These are phyloP conservation scores for Paracorniculantispora psalliotae DNA, from an alignment of 2,329 filamentous ascomycete species.

Conservation along the genomic window DNA sequence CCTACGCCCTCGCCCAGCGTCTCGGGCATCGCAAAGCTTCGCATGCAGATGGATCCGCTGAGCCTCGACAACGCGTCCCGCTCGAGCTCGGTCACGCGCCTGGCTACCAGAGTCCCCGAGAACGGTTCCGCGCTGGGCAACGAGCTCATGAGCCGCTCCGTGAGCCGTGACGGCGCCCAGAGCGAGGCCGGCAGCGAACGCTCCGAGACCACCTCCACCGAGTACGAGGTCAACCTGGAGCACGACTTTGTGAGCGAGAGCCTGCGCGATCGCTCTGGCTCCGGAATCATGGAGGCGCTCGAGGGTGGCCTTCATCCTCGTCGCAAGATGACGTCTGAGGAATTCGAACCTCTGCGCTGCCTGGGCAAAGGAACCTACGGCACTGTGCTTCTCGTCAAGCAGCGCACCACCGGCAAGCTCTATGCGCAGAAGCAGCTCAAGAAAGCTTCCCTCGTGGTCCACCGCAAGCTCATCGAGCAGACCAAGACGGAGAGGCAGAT, in stretches of 20 bases:
- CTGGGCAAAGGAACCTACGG: conserved; percentile 96
- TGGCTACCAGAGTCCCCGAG: conserved; percentile 35
- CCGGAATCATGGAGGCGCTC: conserved; percentile 36
- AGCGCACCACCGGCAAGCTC: conserved; percentile 77
- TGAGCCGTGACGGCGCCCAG: conserved; percentile 51
- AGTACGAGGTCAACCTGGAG: conserved; percentile 81
- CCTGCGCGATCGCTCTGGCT: conserved; percentile 35
- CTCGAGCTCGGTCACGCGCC: conserved; percentile 51
- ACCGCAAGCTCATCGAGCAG: conserved; percentile 94
- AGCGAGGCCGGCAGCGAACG: conserved; percentile 51
- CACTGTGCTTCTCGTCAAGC: conserved; percentile 89
- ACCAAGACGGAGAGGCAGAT: conserved; percentile 96
- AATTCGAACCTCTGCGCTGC: conserved; percentile 87
- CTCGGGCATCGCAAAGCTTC: conserved; percentile 77
- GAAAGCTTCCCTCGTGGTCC: conserved; percentile 90
- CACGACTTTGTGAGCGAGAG: conserved; percentile 76
- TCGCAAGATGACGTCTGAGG: conserved; percentile 84
- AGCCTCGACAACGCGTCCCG: conserved; percentile 57
- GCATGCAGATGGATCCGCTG: conserved; percentile 74
- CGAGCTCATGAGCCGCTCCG: conserved; percentile 49
- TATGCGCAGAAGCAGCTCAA: conserved; percentile 99
- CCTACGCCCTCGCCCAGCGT: conserved; percentile 48
- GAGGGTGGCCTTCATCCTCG: conserved; percentile 51
- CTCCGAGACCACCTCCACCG: conserved; percentile 64
- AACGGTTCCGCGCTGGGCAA: conserved; percentile 41